Base-by-base conservation (phyloP, 2,329 filamentous ascomycete genomes). In the Aspergillus niger region DNA sequence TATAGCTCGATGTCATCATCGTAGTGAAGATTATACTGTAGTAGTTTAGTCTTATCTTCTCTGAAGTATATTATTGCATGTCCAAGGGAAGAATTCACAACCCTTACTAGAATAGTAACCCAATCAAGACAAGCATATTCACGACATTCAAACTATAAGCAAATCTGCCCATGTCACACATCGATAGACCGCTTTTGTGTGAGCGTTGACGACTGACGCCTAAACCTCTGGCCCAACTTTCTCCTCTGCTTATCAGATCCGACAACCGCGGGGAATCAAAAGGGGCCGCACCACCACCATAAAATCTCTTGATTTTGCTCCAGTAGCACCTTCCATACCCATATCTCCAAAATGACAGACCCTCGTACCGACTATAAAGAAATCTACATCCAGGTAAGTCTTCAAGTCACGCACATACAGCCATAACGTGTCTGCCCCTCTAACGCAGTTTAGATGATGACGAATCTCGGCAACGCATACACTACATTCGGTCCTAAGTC, bases 381-480 rank as follows among this genome's bases (percentile, higher is more conserved):
- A 20, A 41, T 66, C 15, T 63, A 70, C 13, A 38, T 58, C 17
- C 68, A 71, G 63, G 69, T 71, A 62, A 7, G 58, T 56, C 32
- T 17, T 13, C 13, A 13, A 32, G 10, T 5, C 2, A 11, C 2
- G 10, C 30, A 5, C 30, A 32, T 32, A 32, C 38, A 2, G 24
- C 8, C 8, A 8, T 26, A 7, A 24, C 8, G 52, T 44, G 4
- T 43, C 52, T 47, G 20, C 56, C 39, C n/a, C 28, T 10, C 11
- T 5, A 38, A 30, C 58, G 20, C 17, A 32, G 5, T 32, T 32
- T 24, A 79, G 76, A 74, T 79, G 52, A 74, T 77, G n/a, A 74
- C 69, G 57, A 81, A 77, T 54, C 76, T 79, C 20, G 70, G 71
- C 39, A 80, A 78, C 52, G 77, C 75, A 3, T 67, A 76, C 4